Conservation (phyloP, 139 green algal species). For the Chlamydomonas asymmetrica region DNA sequence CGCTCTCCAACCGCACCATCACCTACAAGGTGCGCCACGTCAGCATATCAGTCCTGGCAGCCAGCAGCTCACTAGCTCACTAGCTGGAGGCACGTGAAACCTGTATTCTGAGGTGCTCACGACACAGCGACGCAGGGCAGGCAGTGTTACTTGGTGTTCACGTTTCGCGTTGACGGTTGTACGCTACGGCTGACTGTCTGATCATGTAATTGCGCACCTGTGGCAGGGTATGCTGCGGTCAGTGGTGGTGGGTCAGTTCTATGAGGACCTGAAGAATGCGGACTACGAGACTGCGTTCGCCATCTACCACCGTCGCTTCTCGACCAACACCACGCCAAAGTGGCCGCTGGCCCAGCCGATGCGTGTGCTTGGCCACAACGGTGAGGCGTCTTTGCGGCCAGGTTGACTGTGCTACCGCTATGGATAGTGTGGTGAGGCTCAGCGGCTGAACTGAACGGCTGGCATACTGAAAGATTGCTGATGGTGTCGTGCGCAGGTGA, state of each 20-base stretch:
- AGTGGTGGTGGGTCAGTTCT: constrained; percentile 87
- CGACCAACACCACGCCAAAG: constrained; percentile 98
- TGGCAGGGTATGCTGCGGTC: constrained; percentile 87
- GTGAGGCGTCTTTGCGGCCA: too few relatives aligned
- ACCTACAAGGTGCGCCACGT: constrained; percentile 91
- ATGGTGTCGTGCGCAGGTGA: constrained; percentile 70
- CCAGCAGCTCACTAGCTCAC: too few relatives aligned
- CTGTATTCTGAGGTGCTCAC: too few relatives aligned
- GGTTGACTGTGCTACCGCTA: constrained; percentile 1
- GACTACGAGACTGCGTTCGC: constrained; percentile 87
- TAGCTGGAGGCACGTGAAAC: too few relatives aligned
- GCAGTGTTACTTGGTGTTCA: too few relatives aligned
- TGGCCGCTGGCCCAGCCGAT: constrained; percentile 99
- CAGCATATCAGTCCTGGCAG: not conserved
- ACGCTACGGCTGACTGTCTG: constrained; percentile 20
- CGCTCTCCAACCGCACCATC: constrained; percentile 87
- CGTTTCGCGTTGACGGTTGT: not conserved
- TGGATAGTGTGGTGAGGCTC: not conserved
- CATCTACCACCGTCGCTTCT: constrained; percentile 99
- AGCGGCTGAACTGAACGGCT: not conserved
- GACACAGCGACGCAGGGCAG: too few relatives aligned
- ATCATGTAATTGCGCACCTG: not conserved
- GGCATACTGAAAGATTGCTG: too few relatives aligned
- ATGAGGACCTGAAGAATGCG: constrained; percentile 86
- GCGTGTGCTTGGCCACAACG: constrained; percentile 98